Percentiles rank a stretch among this genome's conserved stretches.
phyloP scores from a whole-genome alignment of 192 early-diverging fungal species.

The Backusella tarrabulga region DNA sequence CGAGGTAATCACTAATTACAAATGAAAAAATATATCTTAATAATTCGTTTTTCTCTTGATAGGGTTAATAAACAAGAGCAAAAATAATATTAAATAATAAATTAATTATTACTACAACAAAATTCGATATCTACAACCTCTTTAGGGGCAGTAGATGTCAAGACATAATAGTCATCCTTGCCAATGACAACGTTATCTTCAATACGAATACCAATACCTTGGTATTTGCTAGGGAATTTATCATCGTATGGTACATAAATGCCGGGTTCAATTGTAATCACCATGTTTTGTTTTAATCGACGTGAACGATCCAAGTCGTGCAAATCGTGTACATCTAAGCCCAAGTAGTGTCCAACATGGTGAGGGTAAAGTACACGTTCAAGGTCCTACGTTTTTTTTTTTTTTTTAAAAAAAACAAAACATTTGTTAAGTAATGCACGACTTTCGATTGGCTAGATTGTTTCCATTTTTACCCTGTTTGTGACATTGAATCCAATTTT shows the following conservation, averaged over 20 bases:
- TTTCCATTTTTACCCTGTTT: constrained; percentile 38
- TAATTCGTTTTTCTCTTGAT: background rate
- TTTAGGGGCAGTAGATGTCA: constrained; percentile 79
- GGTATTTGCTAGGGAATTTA: constrained; percentile 76
- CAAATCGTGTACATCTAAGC: constrained; percentile 94
- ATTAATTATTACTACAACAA: constrained; percentile 35
- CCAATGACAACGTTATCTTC: constrained; percentile 94
- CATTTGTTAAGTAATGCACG: no score
- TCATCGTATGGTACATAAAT: constrained; percentile 81
- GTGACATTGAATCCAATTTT: constrained; percentile 66
- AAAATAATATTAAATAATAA: background rate
- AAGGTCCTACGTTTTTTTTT: constrained; percentile 56
- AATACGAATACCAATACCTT: constrained; percentile 91
- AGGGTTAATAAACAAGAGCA: background rate
- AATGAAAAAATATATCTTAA: background rate
- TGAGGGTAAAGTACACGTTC: constrained; percentile 85
- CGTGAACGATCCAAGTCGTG: constrained; percentile 69
- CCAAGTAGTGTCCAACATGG: constrained; percentile 93
- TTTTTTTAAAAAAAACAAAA: background rate
- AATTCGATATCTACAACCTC: constrained; percentile 74
- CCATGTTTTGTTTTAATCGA: constrained; percentile 76
- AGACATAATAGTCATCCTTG: constrained; percentile 60
- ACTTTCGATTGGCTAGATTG: no score
- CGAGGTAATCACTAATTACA: constrained; percentile 1
- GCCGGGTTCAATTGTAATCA: constrained; percentile 95